A percentile compares a stretch with the other conserved stretches of the same genome.
These are phyloP conservation scores for Moesziomyces sp. DNA, from an alignment of 1,284 basidiomycete species.

Conservation along the genomic window DNA sequence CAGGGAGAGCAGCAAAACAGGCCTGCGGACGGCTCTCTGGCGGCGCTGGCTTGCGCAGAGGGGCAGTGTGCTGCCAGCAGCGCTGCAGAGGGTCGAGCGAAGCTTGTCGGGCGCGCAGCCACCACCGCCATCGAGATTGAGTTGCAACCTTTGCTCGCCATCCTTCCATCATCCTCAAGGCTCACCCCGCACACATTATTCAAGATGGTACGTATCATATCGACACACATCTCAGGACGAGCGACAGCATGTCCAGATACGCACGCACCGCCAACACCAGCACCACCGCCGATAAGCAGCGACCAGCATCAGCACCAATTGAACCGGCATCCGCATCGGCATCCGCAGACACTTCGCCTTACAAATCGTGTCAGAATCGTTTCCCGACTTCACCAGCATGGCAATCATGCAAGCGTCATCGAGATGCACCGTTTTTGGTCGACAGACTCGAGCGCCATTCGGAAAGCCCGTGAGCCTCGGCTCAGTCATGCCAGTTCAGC, in stretches of 20 bases:
- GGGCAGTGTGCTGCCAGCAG: background rate
- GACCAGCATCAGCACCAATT: background rate
- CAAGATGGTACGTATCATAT: constrained; percentile 50
- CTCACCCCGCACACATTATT: constrained; percentile 38
- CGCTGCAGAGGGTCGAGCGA: no score
- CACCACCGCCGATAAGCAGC: constrained; percentile 9
- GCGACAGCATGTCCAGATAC: constrained; percentile 4
- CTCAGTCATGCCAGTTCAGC: no score
- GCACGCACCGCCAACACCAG: constrained; percentile 4
- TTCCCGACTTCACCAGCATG: background rate
- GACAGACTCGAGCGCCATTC: background rate
- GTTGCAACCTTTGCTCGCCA: constrained; percentile 26
- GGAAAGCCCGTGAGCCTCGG: no score
- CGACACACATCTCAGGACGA: constrained; percentile 16
- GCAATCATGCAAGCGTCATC: no score
- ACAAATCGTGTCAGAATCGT: background rate
- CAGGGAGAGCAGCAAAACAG: background rate
- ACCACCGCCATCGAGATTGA: constrained; percentile 24
- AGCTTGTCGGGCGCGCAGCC: constrained; percentile 4
- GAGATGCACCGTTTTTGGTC: no score
- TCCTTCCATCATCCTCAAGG: constrained; percentile 55
- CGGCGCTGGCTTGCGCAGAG: background rate
- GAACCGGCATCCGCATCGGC: background rate
- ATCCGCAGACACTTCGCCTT: background rate
- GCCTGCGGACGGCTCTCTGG: background rate